A percentile compares a stretch with the other conserved stretches of the same genome.
Conservation (phyloP, 2,329 filamentous ascomycete species). For the Aschersonia sp. region DNA sequence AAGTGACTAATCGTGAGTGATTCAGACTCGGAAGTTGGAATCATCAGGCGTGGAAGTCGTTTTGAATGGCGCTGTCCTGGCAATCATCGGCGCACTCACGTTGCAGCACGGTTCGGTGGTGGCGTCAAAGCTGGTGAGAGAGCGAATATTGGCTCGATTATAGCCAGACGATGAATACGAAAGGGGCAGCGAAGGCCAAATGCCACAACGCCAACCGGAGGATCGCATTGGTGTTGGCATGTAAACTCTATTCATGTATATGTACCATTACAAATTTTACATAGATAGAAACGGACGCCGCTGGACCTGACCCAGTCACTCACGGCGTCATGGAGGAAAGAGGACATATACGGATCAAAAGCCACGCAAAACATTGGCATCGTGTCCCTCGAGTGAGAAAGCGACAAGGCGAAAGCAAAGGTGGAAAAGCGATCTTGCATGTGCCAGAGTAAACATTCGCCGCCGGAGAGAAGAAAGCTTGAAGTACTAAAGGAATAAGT, state of each 20-base stretch:
- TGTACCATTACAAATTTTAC: too few species aligned
- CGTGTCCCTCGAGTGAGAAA: too few species aligned
- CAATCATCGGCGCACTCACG: constrained; percentile 79
- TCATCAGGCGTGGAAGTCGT: constrained; percentile 63
- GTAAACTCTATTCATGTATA: background rate
- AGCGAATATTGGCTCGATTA: constrained; percentile 49
- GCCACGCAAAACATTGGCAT: too few species aligned
- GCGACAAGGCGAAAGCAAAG: too few species aligned
- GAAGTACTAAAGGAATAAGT: too few species aligned
- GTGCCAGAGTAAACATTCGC: too few species aligned
- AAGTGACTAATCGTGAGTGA: background rate
- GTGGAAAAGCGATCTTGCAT: too few species aligned
- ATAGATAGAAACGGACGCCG: too few species aligned
- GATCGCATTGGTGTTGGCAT: background rate
- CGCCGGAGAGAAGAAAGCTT: too few species aligned
- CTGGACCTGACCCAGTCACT: too few species aligned
- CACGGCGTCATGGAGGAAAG: too few species aligned
- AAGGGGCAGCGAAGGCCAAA: constrained; percentile 2
- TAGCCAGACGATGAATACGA: background rate
- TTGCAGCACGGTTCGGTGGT: constrained; percentile 72
- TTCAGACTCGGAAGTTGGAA: constrained; percentile 48
- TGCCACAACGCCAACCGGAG: constrained; percentile 1
- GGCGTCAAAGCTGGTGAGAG: constrained; percentile 59
- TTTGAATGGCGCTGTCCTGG: constrained; percentile 64
- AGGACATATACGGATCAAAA: too few species aligned